phyloP scores from a whole-genome alignment of 2,329 filamentous ascomycete genomes.

The Fusarium sterilihyphosum region DNA sequence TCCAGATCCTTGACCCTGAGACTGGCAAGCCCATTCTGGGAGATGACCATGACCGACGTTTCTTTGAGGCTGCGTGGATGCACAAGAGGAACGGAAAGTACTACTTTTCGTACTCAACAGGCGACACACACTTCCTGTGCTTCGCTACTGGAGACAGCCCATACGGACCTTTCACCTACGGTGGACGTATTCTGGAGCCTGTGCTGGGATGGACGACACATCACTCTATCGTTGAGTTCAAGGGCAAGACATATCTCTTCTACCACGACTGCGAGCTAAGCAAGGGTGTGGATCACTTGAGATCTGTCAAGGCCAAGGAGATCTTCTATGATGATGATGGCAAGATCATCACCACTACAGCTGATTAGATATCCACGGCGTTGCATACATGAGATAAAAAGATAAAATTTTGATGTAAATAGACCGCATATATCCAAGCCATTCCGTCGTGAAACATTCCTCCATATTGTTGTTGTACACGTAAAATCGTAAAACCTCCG shows the following conservation, averaged over 20 bases:
- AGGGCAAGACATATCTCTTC: slow-evolving; percentile 78
- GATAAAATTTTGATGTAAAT: not conserved
- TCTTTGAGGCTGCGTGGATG: slow-evolving; percentile 86
- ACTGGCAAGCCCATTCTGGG: slow-evolving; percentile 67
- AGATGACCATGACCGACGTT: slow-evolving; percentile 77
- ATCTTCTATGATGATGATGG: slow-evolving; percentile 76
- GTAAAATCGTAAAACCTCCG: not conserved
- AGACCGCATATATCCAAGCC: not conserved
- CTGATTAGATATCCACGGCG: slow-evolving; percentile 29
- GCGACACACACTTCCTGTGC: slow-evolving; percentile 78
- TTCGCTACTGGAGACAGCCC: slow-evolving; percentile 74
- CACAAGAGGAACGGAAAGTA: slow-evolving; percentile 76
- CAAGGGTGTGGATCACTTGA: slow-evolving; percentile 74
- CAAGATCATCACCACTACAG: slow-evolving; percentile 60
- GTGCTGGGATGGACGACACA: slow-evolving; percentile 86
- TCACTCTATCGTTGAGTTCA: slow-evolving; percentile 80
- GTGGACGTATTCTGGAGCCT: slow-evolving; percentile 76
- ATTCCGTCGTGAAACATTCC: not conserved
- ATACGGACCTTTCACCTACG: slow-evolving; percentile 77
- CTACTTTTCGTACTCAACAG: slow-evolving; percentile 82
- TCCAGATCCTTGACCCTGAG: slow-evolving; percentile 71
- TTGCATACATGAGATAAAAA: not conserved
- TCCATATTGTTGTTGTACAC: not conserved
- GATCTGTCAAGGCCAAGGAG: slow-evolving; percentile 79
- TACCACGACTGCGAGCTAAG: slow-evolving; percentile 79